phyloP scores from a whole-genome alignment of 352 stramenopile genomes.

The Pythium rishiriense region DNA sequence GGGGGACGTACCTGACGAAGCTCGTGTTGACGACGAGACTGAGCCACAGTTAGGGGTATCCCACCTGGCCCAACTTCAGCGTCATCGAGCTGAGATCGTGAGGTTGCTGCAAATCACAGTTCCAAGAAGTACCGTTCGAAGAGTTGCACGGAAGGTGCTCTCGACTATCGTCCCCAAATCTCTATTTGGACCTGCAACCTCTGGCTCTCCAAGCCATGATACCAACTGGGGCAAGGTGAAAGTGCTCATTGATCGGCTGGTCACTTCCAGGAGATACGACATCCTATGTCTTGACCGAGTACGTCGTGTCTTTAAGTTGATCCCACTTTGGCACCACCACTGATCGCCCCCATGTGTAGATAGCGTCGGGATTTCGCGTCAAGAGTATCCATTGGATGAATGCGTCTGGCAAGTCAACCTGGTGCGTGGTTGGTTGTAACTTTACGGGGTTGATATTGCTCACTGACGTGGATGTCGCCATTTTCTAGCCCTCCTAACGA shows the following conservation, averaged over 20 bases:
- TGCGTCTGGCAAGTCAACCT: constrained; percentile 16
- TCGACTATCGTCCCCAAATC: constrained; percentile 54
- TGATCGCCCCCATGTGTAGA: neutral
- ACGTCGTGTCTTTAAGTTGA: neutral
- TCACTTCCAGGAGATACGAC: constrained; percentile 62
- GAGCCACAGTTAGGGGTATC: neutral
- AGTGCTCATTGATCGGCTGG: constrained; percentile 39
- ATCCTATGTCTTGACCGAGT: constrained; percentile 58
- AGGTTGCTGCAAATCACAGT: constrained; percentile 40
- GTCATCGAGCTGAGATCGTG: constrained; percentile 54
- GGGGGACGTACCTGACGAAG: constrained; percentile 19
- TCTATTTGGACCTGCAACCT: constrained; percentile 38
- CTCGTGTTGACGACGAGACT: neutral
- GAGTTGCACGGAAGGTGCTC: constrained; percentile 54
- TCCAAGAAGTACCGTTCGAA: constrained; percentile 48
- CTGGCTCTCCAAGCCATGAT: neutral
- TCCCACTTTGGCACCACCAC: neutral
- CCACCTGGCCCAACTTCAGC: constrained; percentile 40
- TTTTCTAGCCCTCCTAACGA: constrained; percentile 55
- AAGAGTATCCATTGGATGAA: constrained; percentile 29
- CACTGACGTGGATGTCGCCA: neutral
- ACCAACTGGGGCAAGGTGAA: constrained; percentile 64
- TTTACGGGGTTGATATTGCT: neutral
- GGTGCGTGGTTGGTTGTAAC: constrained; percentile 9
- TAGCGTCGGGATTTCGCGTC: constrained; percentile 9